phyloP scores from a whole-genome alignment of 371 early-diverging fungal genomes.

The Batkoa obscura region DNA sequence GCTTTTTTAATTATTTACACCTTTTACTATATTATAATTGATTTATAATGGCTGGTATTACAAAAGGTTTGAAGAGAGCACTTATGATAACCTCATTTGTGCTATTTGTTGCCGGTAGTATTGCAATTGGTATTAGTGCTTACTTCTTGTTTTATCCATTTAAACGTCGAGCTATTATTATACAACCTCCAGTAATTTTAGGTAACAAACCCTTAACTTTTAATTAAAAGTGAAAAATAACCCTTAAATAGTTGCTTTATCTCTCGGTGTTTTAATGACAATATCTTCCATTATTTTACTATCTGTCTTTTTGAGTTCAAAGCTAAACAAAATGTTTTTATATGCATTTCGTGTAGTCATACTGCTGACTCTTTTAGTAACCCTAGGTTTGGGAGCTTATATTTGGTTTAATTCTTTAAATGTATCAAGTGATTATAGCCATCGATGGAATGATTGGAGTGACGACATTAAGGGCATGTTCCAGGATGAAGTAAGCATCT shows the following conservation, averaged over 20 bases:
- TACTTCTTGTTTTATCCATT: conserved; percentile 4
- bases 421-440: background rate
- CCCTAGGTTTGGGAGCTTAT: conserved; percentile 3
- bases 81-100: background rate
- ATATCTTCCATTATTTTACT: background rate
- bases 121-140: conserved; percentile 2
- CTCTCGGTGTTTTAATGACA: background rate
- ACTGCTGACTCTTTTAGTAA: background rate
- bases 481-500: background rate
- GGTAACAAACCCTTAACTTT: background rate
- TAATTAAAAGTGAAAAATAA: background rate
- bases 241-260: background rate
- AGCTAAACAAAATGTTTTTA: background rate
- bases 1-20: too few relatives aligned
- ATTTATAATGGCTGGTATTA: conserved; percentile 4
- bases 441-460: conserved; percentile 1
- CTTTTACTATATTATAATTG: too few relatives aligned
- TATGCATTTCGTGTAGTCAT: background rate
- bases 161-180: background rate
- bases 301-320: background rate
- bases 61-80: background rate
- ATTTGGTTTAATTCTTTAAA: conserved; percentile 6
- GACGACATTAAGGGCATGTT: background rate
- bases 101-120: background rate
- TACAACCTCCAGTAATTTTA: background rate